Percentiles rank a stretch among this genome's conserved stretches.
Evolutionary conservation across 2,329 filamentous ascomycete genomes (phyloP).

Genomic region (Sarocladiaceae sp.): DNA sequence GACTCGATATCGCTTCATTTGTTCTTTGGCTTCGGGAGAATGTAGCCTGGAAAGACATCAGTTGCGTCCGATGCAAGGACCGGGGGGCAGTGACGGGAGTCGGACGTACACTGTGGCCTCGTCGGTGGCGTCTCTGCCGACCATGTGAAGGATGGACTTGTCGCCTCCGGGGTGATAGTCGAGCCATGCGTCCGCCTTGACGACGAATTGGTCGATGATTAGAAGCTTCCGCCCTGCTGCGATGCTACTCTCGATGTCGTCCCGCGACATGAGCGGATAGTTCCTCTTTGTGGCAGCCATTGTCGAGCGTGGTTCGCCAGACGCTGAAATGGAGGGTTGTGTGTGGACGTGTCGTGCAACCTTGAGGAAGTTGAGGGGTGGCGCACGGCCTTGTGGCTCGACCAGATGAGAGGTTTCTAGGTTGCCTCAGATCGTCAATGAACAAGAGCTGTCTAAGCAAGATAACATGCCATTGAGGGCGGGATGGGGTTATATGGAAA

Average conservation of each 20-base stretch:
- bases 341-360: background rate
- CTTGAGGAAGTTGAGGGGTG: background rate
- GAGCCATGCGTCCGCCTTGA: slow-evolving; percentile 86
- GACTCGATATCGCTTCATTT: slow-evolving; percentile 67
- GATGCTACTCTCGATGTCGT: slow-evolving; percentile 63
- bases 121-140: slow-evolving; percentile 29
- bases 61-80: background rate
- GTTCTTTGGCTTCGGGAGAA: slow-evolving; percentile 65
- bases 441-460: too few species aligned
- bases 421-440: too few species aligned
- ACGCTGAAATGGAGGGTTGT: background rate
- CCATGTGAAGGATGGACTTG: slow-evolving; percentile 77
- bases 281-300: slow-evolving; percentile 13
- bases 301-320: background rate
- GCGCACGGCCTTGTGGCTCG: background rate
- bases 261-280: slow-evolving; percentile 32
- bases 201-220: slow-evolving; percentile 71
- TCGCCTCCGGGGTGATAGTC: slow-evolving; percentile 88
- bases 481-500: background rate
- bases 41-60: slow-evolving; percentile 61
- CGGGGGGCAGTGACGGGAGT: background rate
- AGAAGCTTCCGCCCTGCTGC: slow-evolving; percentile 74
- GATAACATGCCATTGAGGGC: too few species aligned
- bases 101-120: slow-evolving; percentile 66
- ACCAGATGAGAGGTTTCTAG: background rate